Conservation (phyloP, 371 early-diverging fungal genomes). For the Lichtheimia hyalospora region DNA sequence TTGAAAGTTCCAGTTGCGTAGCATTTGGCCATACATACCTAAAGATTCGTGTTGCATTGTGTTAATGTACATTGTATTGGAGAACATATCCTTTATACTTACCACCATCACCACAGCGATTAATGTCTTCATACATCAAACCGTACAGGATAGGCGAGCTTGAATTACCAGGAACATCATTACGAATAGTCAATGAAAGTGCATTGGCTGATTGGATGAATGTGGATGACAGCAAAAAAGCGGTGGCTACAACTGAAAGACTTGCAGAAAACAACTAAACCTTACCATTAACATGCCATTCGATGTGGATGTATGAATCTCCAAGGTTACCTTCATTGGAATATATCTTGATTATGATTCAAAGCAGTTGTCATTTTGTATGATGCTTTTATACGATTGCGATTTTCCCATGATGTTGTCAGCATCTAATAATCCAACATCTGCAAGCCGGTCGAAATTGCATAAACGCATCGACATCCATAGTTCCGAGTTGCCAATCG, state of each 20-base stretch:
- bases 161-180: slow-evolving; percentile 24
- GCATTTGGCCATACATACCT: slow-evolving; percentile 20
- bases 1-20: slow-evolving; percentile 24
- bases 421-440: too few species aligned
- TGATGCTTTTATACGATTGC: too few species aligned
- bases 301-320: too few species aligned
- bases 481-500: too few species aligned
- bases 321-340: too few species aligned
- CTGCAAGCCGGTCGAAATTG: too few species aligned
- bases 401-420: too few species aligned
- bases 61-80: not conserved
- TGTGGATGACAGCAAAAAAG: not conserved
- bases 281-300: too few species aligned
- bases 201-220: slow-evolving; percentile 3
- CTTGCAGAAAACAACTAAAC: not conserved
- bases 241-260: not conserved
- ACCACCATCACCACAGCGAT: slow-evolving; percentile 23
- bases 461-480: too few species aligned
- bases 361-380: too few species aligned
- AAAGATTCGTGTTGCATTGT: not conserved
- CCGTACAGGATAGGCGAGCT: slow-evolving; percentile 24
- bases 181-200: slow-evolving; percentile 19
- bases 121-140: slow-evolving; percentile 28
- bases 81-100: not conserved
- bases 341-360: too few species aligned